These are phyloP conservation scores for Russula sp. DNA, from an alignment of 768 basidiomycete genomes.

Conservation along the genomic window DNA sequence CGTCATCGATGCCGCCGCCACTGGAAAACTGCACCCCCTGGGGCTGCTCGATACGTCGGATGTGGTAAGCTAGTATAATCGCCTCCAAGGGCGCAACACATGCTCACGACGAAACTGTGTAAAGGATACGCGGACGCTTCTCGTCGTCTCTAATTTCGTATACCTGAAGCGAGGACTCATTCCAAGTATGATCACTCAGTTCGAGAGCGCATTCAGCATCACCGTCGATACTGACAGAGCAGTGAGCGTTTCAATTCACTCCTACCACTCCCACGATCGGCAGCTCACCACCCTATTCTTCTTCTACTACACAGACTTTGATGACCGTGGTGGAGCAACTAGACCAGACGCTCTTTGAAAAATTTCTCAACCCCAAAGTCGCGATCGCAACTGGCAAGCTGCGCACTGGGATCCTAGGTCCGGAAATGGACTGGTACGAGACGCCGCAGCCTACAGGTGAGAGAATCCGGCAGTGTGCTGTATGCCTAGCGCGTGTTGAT, in stretches of 20 bases:
- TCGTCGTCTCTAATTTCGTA: conserved; percentile 86
- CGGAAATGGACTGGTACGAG: conserved; percentile 88
- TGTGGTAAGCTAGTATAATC: conserved; percentile 39
- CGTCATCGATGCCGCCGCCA: conserved; percentile 26
- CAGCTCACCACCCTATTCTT: background rate
- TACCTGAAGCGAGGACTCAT: conserved; percentile 65
- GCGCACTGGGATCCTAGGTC: conserved; percentile 71
- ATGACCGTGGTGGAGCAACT: conserved; percentile 74
- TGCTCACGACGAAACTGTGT: background rate
- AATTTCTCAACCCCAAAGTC: conserved; percentile 81
- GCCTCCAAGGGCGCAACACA: background rate
- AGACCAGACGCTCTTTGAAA: conserved; percentile 85
- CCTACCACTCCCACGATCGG: conserved; percentile 1
- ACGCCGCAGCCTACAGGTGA: conserved; percentile 87
- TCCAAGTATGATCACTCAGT: conserved; percentile 72
- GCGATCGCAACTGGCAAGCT: conserved; percentile 60
- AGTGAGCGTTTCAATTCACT: conserved; percentile 34
- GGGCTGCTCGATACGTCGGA: conserved; percentile 58
- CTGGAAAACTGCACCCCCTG: conserved; percentile 40
- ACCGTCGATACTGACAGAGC: conserved; percentile 67
- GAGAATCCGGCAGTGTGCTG: conserved; percentile 18
- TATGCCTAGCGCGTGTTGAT: background rate
- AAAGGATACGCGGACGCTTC: conserved; percentile 84
- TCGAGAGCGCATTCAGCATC: conserved; percentile 70
- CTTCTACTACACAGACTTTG: conserved; percentile 47